Percentiles rank a stretch among this genome's conserved stretches.
These are phyloP conservation scores for Castanospermum australe DNA, from an alignment of 306 rosid genomes.

Conservation along the genomic window DNA sequence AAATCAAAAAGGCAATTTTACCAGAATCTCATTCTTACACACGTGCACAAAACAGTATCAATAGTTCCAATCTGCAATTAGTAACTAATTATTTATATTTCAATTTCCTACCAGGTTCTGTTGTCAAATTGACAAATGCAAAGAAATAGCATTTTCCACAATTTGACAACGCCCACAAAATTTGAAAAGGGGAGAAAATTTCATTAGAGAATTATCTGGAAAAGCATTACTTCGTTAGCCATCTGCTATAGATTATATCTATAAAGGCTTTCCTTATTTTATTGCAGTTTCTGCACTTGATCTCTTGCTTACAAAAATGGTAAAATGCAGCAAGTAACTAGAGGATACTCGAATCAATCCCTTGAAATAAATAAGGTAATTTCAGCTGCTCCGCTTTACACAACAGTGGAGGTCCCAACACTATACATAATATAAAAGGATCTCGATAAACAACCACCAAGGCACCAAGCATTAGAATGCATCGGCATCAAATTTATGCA, in stretches of 20 bases:
- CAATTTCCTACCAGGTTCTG: neutral
- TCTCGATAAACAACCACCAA: neutral
- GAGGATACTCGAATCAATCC: neutral
- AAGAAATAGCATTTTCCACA: neutral
- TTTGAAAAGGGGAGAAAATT: neutral
- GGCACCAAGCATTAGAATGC: neutral
- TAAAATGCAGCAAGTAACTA: neutral
- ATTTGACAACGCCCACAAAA: neutral
- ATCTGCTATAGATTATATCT: neutral
- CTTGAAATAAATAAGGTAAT: neutral
- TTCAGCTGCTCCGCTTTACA: neutral
- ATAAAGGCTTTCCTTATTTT: neutral
- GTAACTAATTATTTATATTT: neutral
- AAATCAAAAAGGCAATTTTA: neutral
- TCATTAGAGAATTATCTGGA: neutral
- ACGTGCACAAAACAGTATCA: neutral
- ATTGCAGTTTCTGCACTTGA: neutral
- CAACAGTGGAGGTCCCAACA: neutral
- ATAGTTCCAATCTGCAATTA: neutral
- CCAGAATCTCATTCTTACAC: neutral
- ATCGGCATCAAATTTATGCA: neutral
- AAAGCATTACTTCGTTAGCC: neutral
- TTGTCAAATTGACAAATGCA: neutral
- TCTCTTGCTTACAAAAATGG: neutral
- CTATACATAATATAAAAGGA: neutral